These are phyloP conservation scores for Malania oleifera DNA, from an alignment of 164 flowering plant genomes.

Conservation along the genomic window DNA sequence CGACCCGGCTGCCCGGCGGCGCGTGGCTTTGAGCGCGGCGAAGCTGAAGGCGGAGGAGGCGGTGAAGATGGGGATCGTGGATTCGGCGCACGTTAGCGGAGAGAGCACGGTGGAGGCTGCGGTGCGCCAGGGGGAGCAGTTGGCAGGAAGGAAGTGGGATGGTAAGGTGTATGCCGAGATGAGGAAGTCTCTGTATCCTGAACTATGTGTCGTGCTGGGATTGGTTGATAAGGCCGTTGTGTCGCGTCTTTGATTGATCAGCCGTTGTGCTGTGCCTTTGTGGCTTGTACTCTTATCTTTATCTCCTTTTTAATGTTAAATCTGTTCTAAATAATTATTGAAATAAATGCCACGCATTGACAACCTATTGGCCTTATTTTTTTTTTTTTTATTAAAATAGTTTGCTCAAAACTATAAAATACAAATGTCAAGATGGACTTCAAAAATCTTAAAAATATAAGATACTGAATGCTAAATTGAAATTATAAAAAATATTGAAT, in stretches of 20 bases:
- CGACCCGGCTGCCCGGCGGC: conserved; percentile 23
- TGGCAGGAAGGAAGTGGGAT: conserved; percentile 34
- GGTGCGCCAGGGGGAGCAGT: conserved; percentile 29
- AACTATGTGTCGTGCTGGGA: conserved; percentile 30
- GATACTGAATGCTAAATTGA: too few species aligned
- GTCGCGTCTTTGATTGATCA: conserved; percentile 18
- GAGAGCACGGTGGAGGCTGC: conserved; percentile 35
- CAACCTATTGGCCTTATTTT: too few species aligned
- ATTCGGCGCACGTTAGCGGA: conserved; percentile 34
- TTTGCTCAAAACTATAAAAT: too few species aligned
- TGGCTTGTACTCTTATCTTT: too few species aligned
- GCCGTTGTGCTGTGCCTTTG: too few species aligned
- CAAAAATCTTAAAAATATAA: too few species aligned
- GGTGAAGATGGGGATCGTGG: conserved; percentile 39
- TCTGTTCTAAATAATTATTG: too few species aligned
- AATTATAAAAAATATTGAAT: too few species aligned
- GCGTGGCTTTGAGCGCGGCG: conserved; percentile 26
- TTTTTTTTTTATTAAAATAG: too few species aligned
- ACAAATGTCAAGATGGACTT: too few species aligned
- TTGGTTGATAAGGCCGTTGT: conserved; percentile 11
- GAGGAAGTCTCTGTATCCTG: conserved; percentile 39
- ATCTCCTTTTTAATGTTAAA: too few species aligned
- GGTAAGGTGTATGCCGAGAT: conserved; percentile 44
- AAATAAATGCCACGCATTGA: too few species aligned
- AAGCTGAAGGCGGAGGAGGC: conserved; percentile 43